Evolutionary conservation across 345 rosid species (phyloP).

Genomic region (Linum tenue): DNA sequence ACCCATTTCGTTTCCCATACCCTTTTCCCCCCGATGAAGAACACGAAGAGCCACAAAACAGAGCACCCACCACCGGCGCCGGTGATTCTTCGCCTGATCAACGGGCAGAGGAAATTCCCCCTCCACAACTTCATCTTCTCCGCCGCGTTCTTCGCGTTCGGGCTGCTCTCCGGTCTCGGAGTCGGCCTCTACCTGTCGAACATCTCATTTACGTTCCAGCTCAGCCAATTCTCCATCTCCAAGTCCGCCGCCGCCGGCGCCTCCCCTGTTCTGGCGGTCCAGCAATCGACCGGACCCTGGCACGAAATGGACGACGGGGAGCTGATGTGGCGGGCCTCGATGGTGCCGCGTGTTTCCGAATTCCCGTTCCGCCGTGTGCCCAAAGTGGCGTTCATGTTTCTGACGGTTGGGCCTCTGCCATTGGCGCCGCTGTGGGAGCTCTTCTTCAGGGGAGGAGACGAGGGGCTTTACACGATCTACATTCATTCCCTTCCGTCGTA

Average conservation of each 20-base stretch:
- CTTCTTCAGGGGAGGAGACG: conserved; percentile 15
- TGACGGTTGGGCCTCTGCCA: conserved; percentile 20
- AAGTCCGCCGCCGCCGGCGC: not conserved
- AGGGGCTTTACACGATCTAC: conserved; percentile 13
- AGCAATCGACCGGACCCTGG: not conserved
- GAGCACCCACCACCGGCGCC: too few species aligned
- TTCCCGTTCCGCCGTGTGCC: not conserved
- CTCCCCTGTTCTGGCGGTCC: not conserved
- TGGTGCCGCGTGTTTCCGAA: conserved; percentile 7
- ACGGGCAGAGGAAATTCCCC: not conserved
- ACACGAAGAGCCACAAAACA: too few species aligned
- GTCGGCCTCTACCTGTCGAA: not conserved
- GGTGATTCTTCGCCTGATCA: too few species aligned
- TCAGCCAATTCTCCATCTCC: not conserved
- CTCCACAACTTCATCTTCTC: not conserved
- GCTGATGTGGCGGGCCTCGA: conserved; percentile 21
- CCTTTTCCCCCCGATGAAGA: too few species aligned
- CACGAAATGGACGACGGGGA: conserved; percentile 21
- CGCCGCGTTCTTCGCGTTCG: not conserved
- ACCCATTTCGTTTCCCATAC: too few species aligned
- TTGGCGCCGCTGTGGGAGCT: conserved; percentile 19
- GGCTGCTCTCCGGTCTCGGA: not conserved
- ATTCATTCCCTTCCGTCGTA: conserved; percentile 13
- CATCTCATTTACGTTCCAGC: not conserved
- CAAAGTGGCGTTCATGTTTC: conserved; percentile 21